Base-by-base conservation (phyloP, 768 basidiomycete species). In the Pleurotus pulmonarius region DNA sequence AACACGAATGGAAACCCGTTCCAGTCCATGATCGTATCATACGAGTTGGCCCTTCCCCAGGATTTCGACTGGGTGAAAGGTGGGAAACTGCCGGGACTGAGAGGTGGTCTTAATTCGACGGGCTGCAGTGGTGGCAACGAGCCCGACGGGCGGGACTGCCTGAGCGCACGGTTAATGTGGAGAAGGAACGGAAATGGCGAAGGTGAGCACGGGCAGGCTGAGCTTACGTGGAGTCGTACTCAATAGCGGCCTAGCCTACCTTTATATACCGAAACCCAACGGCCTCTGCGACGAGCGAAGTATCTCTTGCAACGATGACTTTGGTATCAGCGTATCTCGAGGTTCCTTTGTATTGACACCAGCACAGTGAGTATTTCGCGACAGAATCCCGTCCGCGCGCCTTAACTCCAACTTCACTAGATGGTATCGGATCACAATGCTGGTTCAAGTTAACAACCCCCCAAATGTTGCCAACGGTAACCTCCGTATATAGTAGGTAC, bases 111-210 rank as follows among this genome's bases (percentile, higher is more conserved):
- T 3, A 78, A 82, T 49, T 71, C 80, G 3, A 73, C 75, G 13
- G 86, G 85, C 2, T 91, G 90, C 67, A 84, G 83, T 25, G 90
- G 89, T 22, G 90, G 90, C 2, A 76, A 76, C 45, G 67, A 82
- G 56, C 75, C 88, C 2, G 75, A 81, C 49, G 89, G 89, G 6
- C 65, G 72, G 25, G 81, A 86, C 59, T 92, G 90, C 70, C 91
- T 90, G 67, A 88, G 83, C 61, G 71, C 83, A 15, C 72, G 90
- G 16, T 53, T 91, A 43, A 92, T 92, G 90, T 92, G 89, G 88
- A 75, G 90, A 63, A 70, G 71, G 39, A 62, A 70, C 46, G 89
- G 83, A 0, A 71, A 65, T 6, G 89, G 87, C 24, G 90, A 93
- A 80, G 83, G 90, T 90, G 60, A 16, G 80, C 67, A 7, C 6